Percentiles rank a stretch among this genome's conserved stretches.
Evolutionary conservation across 2,329 filamentous ascomycete genomes (phyloP).

Genomic region (Nigrospora osmanthi): DNA sequence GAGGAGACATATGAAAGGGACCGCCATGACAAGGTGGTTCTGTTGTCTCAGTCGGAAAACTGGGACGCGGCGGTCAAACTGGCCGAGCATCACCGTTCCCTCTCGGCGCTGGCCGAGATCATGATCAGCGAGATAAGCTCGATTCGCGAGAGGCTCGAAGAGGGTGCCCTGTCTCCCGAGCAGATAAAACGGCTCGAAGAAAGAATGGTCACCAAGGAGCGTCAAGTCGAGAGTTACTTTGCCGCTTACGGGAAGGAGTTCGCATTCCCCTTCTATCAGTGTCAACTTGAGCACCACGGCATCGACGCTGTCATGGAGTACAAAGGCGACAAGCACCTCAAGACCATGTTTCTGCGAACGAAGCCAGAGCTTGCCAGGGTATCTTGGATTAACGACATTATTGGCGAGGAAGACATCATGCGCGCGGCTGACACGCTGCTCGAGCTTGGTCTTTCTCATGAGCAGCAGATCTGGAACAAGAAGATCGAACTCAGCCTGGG

Average conservation of each 20-base stretch:
- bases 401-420: slow-evolving; percentile 65
- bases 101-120: slow-evolving; percentile 47
- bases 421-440: slow-evolving; percentile 66
- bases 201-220: slow-evolving; percentile 36
- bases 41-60: slow-evolving; percentile 44
- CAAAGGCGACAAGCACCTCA: slow-evolving; percentile 58
- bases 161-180: slow-evolving; percentile 24
- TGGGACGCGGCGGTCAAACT: slow-evolving; percentile 51
- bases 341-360: slow-evolving; percentile 72
- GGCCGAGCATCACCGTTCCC: slow-evolving; percentile 49
- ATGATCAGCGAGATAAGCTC: slow-evolving; percentile 44
- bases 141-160: slow-evolving; percentile 25
- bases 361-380: slow-evolving; percentile 67
- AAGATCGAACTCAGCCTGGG: slow-evolving; percentile 86
- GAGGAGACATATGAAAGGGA: slow-evolving; percentile 39
- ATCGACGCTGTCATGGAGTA: slow-evolving; percentile 65
- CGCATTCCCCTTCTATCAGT: slow-evolving; percentile 72
- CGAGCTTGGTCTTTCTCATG: slow-evolving; percentile 60
- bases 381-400: slow-evolving; percentile 91
- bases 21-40: slow-evolving; percentile 43
- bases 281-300: slow-evolving; percentile 61
- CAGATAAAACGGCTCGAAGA: slow-evolving; percentile 29
- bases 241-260: slow-evolving; percentile 58
- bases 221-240: slow-evolving; percentile 46
- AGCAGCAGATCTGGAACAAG: slow-evolving; percentile 83